Evolutionary conservation across 768 basidiomycete genomes (phyloP), one percentile per base, ranked within the genome.

Genomic region (Suillus clintonianus): DNA sequence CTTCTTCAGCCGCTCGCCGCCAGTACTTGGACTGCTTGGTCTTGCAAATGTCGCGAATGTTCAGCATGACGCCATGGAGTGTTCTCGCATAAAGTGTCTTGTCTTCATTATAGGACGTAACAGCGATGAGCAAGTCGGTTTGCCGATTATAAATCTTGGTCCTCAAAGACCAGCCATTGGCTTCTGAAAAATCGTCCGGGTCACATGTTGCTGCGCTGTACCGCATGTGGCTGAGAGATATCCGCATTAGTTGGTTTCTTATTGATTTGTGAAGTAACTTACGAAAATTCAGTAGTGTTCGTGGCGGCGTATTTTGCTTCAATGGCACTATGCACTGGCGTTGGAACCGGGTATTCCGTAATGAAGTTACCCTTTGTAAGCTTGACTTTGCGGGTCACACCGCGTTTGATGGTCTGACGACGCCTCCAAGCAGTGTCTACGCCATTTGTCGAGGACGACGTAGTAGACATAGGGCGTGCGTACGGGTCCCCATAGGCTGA

Each of bases 41-140:
- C 79, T 91, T 95, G 85, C 95, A 96, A 68, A 98, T 98, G 70
- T 99, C 92, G 67, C 96, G 91, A 65, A 99, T 97, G 77, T 99
- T 99, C 66, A 97, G 77, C 96, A 98, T 98, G 70, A 98, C 90
- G 66, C 93, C 93, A 72, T 98, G 97, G 45, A 99, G 82, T 0
- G 97, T 98, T 67, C 91, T 89, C 32, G 92, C 87, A 71, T 94
- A 93, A n/a, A 94, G 85, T 7, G 87, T 89, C 81, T 94, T 95
- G 84, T 95, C 92, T 76, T 95, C 94, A 66, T 95, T 94, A 80
- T 94, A 95, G 4, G 90, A 93, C 7, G 94, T 97, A 66, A 98
- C 92, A 11, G 95, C 96, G 70, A 99, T 97, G 30, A 98, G 85
- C 8, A 99, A 76, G 67, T 99, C 97, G 1, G 97, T 99, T 67